These are phyloP conservation scores for Globisporangium emineosum DNA, from an alignment of 352 stramenopile species.

Conservation along the genomic window DNA sequence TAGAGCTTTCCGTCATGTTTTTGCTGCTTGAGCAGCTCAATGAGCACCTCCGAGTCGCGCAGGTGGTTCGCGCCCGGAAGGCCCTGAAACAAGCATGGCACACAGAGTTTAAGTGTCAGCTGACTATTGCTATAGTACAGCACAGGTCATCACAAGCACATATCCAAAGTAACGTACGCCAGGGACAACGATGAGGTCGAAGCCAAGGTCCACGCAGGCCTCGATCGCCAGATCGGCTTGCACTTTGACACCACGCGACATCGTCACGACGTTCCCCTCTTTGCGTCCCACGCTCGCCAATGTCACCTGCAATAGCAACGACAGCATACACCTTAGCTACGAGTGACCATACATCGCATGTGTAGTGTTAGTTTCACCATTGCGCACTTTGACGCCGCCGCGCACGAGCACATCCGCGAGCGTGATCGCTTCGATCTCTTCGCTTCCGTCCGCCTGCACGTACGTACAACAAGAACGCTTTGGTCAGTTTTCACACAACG, in stretches of 20 bases:
- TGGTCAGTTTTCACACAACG: neutral
- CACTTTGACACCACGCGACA: conserved; percentile 72
- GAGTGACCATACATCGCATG: neutral
- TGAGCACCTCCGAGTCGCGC: conserved; percentile 59
- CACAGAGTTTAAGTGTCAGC: conserved; percentile 7
- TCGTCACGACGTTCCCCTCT: conserved; percentile 57
- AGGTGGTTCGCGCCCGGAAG: conserved; percentile 67
- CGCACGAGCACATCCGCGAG: conserved; percentile 71
- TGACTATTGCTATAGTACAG: neutral
- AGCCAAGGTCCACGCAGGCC: conserved; percentile 45
- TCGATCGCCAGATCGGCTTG: conserved; percentile 69
- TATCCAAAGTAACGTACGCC: conserved; percentile 29
- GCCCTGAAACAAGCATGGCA: conserved; percentile 28
- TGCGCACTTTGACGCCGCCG: conserved; percentile 45
- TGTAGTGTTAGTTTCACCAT: neutral
- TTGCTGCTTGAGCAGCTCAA: conserved; percentile 58
- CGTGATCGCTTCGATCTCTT: conserved; percentile 82
- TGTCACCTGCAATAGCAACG: conserved; percentile 33
- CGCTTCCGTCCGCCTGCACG: conserved; percentile 80
- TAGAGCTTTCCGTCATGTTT: conserved; percentile 62
- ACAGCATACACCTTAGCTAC: neutral
- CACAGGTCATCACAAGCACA: conserved; percentile 3
- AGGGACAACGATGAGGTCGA: conserved; percentile 66
- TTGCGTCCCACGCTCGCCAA: conserved; percentile 61
- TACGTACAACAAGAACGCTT: too few species aligned